phyloP scores from a whole-genome alignment of 441 rosid genomes.

The Cnidoscolus chayamansa region DNA sequence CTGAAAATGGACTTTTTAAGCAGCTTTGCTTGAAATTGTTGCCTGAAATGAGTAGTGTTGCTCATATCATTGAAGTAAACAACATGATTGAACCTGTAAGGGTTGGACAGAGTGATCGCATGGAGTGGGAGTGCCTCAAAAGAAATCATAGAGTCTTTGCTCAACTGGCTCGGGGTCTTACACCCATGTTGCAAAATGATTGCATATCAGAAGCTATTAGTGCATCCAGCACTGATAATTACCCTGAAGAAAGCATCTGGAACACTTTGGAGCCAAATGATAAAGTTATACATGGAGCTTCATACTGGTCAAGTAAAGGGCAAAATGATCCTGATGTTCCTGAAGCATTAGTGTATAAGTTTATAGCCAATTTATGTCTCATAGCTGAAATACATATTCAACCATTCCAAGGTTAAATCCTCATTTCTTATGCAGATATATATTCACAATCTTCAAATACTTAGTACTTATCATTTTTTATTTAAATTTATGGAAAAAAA shows the following conservation, averaged over 20 bases:
- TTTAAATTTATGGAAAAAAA: background rate
- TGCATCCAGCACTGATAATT: conserved; percentile 87
- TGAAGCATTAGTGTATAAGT: conserved; percentile 61
- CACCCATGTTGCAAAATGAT: conserved; percentile 29
- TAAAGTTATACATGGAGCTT: conserved; percentile 41
- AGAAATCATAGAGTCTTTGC: conserved; percentile 59
- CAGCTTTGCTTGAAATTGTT: conserved; percentile 58
- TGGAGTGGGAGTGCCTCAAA: conserved; percentile 34
- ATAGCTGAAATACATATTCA: conserved; percentile 60
- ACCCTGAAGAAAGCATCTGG: conserved; percentile 59
- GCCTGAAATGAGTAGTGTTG: conserved; percentile 46
- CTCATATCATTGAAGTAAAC: conserved; percentile 39
- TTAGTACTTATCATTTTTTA: background rate
- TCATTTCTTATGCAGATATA: background rate
- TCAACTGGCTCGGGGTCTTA: conserved; percentile 46
- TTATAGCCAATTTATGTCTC: conserved; percentile 54
- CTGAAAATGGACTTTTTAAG: conserved; percentile 50
- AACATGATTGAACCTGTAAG: conserved; percentile 23
- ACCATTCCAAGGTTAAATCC: conserved; percentile 67
- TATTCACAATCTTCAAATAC: background rate
- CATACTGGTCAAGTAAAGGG: conserved; percentile 87
- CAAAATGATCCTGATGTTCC: conserved; percentile 59
- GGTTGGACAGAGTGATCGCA: conserved; percentile 35
- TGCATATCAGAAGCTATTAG: conserved; percentile 56
- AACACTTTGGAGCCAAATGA: conserved; percentile 64